Percentiles rank a stretch among this genome's conserved stretches.
Evolutionary conservation across 208 protist genomes (phyloP).

Genomic region (Crithidia mellificae): DNA sequence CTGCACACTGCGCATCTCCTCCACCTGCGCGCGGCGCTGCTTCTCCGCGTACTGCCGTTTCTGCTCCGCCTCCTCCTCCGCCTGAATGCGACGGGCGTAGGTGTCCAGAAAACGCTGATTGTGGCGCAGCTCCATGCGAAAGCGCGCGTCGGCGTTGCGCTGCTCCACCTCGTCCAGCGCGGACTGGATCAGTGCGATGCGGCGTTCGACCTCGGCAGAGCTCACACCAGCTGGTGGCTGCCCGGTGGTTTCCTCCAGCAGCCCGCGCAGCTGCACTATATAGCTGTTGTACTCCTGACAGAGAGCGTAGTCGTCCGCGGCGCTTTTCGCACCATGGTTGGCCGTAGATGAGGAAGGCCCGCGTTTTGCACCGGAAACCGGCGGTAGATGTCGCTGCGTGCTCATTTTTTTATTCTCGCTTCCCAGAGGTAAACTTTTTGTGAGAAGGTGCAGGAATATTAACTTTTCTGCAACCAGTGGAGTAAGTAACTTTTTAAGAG

Average conservation of each 20-base stretch:
- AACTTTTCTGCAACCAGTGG: no score
- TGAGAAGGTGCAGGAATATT: no score
- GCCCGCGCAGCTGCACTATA: conserved; percentile 57
- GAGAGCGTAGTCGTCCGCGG: conserved; percentile 26
- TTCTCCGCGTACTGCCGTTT: conserved; percentile 50
- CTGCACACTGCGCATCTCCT: conserved; percentile 50
- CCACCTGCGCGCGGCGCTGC: conserved; percentile 42
- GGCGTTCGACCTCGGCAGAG: conserved; percentile 50
- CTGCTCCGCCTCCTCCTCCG: conserved; percentile 39
- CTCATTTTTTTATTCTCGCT: not conserved
- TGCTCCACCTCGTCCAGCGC: conserved; percentile 61
- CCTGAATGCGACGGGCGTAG: conserved; percentile 42
- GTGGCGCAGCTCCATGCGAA: conserved; percentile 36
- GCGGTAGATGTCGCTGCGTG: not conserved
- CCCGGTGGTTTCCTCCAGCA: conserved; percentile 59
- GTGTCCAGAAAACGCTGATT: conserved; percentile 39
- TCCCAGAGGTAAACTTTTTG: no score
- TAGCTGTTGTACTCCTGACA: conserved; percentile 49
- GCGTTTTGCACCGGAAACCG: not conserved
- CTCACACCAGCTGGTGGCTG: conserved; percentile 57
- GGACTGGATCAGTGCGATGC: conserved; percentile 59
- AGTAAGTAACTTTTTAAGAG: no score
- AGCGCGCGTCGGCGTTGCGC: conserved; percentile 36
- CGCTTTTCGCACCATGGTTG: not conserved
- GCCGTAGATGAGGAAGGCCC: not conserved